Evolutionary conservation across 1,139 yeast species (phyloP), one percentile per base, ranked within the genome.

Genomic region (Pichia sp.): DNA sequence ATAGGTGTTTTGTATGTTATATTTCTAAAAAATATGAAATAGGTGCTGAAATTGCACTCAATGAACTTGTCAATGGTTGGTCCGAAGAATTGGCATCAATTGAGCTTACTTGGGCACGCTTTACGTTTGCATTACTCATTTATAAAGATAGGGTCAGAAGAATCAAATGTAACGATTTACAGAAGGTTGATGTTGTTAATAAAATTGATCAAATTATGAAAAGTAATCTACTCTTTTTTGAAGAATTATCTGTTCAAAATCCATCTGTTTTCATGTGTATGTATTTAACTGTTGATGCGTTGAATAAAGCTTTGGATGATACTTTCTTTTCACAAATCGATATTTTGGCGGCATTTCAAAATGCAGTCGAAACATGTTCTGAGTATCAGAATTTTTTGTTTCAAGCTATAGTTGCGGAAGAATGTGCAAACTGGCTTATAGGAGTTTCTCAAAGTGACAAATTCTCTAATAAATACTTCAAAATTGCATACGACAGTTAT

Each of bases 371-470:
- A 19, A 41, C 47, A 4, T 71, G 76, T 1, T 54, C 58, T 14
- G 50, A 52, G 14, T 48, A 56, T 27, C 62, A 63, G 4, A 54
- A 62, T 24, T 57, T 63, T 51, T 60, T 64, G 29, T 77, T 72
- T 40, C 65, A 65, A 5, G 77, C 73, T 1, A 55, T 69, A 49
- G 65, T 65, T 5, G 62, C 67, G 45, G 68, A 69, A 37, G 57
- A 69, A 18, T 73, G 78, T 57, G 76, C 72, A 2, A 58, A 57
- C 14, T 74, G 76, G 75, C 53, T 74, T 13, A 56, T 56, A n/a
- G 52, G 46, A 2, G 55, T 53, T n/a, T 57, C 65, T 3, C 61
- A 59, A 37, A 50, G 43, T 38, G 52, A 47, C 15, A 33, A 15
- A 28, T 41, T 54, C 37, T 21, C 62, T 19, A 40, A 53, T 21